A percentile compares a stretch with the other conserved stretches of the same genome.
Evolutionary conservation across 192 early-diverging fungal species (phyloP).

Genomic region (Funneliformis geosporum): DNA sequence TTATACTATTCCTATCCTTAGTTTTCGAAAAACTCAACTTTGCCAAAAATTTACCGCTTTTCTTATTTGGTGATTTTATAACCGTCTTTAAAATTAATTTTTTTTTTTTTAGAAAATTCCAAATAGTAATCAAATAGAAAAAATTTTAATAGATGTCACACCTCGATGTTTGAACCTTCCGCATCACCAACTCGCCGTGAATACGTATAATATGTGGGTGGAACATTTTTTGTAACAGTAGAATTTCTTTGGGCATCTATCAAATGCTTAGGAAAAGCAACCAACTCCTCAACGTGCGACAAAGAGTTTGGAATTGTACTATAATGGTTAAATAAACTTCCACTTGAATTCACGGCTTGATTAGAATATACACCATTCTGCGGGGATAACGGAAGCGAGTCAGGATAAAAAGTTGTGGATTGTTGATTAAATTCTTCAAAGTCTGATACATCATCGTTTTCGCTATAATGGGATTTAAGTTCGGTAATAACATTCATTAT

Average conservation of each 20-base stretch:
- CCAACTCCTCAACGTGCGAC: not conserved
- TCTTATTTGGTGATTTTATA: not conserved
- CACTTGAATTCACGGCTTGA: not conserved
- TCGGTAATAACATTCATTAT: constrained; percentile 67
- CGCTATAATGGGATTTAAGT: constrained; percentile 38
- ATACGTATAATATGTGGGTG: not conserved
- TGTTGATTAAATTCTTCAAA: not conserved
- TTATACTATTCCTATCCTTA: too few relatives aligned
- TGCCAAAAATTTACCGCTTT: not conserved
- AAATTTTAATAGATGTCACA: not conserved
- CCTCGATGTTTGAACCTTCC: not conserved
- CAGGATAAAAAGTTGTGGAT: not conserved
- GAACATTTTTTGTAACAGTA: not conserved
- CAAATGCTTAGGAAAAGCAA: not conserved
- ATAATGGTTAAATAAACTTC: not conserved
- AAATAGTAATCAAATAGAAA: too few relatives aligned
- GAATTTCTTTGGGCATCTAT: not conserved
- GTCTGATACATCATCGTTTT: constrained; percentile 7
- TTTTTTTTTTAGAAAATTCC: too few relatives aligned
- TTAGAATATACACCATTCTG: not conserved
- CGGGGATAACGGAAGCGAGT: too few relatives aligned
- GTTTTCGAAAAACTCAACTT: not conserved
- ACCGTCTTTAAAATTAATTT: not conserved
- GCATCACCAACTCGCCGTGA: not conserved
- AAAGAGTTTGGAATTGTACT: not conserved